These are phyloP conservation scores for Mallotus repandus DNA, from an alignment of 441 rosid species.

Conservation along the genomic window DNA sequence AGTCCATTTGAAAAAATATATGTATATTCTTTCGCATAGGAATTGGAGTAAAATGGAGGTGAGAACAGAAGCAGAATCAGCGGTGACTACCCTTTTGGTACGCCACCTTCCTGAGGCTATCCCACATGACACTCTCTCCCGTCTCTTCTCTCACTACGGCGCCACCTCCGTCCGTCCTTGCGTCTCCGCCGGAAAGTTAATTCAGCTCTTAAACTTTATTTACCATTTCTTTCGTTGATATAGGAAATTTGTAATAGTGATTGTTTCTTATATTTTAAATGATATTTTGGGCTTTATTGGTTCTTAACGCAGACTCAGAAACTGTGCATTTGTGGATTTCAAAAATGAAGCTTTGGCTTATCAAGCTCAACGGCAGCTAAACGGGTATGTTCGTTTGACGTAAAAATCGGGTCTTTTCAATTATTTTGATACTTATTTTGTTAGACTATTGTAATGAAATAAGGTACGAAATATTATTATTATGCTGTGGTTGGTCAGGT, in stretches of 20 bases:
- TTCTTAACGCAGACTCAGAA: slow-evolving; percentile 50
- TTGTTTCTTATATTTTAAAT: neutral
- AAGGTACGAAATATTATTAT: slow-evolving; percentile 18
- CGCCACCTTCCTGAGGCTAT: too few relatives aligned
- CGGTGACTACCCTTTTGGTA: too few relatives aligned
- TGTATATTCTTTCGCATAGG: too few relatives aligned
- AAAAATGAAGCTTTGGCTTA: slow-evolving; percentile 64
- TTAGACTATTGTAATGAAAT: neutral
- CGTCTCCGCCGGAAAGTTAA: slow-evolving; percentile 63
- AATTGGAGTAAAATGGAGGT: too few relatives aligned
- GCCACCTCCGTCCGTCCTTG: slow-evolving; percentile 78
- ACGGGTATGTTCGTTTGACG: slow-evolving; percentile 49
- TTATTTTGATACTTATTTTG: neutral
- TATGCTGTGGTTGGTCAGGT: slow-evolving; percentile 43
- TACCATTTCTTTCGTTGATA: neutral
- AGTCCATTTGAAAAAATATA: too few relatives aligned
- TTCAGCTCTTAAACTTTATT: neutral
- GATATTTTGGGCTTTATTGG: neutral
- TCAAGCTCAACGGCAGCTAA: slow-evolving; percentile 79
- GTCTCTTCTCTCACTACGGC: slow-evolving; percentile 80
- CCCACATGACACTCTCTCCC: slow-evolving; percentile 38
- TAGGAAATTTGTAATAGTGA: neutral
- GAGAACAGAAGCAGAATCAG: too few relatives aligned
- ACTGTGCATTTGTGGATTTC: slow-evolving; percentile 90
- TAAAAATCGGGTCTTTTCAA: neutral